Evolutionary conservation across 2,329 filamentous ascomycete genomes (phyloP).

Genomic region (Gnomoniopsis sp.): DNA sequence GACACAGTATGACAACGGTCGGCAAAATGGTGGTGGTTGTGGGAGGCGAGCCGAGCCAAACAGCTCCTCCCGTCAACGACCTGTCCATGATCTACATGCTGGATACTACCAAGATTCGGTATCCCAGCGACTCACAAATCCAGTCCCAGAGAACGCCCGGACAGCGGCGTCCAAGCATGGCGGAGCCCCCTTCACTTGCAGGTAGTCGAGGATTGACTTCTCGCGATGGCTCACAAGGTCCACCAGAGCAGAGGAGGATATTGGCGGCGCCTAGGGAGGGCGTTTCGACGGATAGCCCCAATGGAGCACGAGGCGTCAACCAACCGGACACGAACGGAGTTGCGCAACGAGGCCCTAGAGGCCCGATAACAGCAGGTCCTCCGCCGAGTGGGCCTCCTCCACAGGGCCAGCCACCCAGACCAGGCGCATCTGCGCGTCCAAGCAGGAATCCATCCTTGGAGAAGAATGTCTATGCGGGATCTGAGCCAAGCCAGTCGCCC

Average conservation of each 20-base stretch:
- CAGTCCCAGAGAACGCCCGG: conserved; percentile 26
- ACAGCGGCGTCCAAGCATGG: conserved; percentile 30
- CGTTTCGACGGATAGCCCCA: conserved; percentile 34
- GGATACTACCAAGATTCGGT: conserved; percentile 94
- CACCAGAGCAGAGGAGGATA: conserved; percentile 47
- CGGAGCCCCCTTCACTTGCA: conserved; percentile 26
- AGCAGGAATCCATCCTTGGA: conserved; percentile 49
- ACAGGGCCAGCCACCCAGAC: conserved; percentile 51
- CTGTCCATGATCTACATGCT: conserved; percentile 86
- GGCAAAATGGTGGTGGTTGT: conserved; percentile 90
- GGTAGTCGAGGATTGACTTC: conserved; percentile 35
- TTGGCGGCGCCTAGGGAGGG: conserved; percentile 34
- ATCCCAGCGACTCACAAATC: conserved; percentile 71
- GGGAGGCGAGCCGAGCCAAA: conserved; percentile 90
- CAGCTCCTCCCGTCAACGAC: conserved; percentile 75
- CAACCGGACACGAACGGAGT: conserved; percentile 35
- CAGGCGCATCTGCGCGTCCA: conserved; percentile 37
- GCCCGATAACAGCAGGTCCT: conserved; percentile 32
- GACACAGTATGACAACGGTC: conserved; percentile 95
- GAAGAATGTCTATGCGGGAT: conserved; percentile 30
- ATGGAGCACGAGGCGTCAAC: conserved; percentile 39
- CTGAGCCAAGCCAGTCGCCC: conserved; percentile 36
- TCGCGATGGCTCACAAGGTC: conserved; percentile 51
- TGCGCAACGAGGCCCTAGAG: conserved; percentile 34
- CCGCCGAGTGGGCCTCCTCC: conserved; percentile 51